Evolutionary conservation across 164 flowering plant species (phyloP), one percentile per base, ranked within the genome.

Genomic region (Chimonanthus salicifolius): DNA sequence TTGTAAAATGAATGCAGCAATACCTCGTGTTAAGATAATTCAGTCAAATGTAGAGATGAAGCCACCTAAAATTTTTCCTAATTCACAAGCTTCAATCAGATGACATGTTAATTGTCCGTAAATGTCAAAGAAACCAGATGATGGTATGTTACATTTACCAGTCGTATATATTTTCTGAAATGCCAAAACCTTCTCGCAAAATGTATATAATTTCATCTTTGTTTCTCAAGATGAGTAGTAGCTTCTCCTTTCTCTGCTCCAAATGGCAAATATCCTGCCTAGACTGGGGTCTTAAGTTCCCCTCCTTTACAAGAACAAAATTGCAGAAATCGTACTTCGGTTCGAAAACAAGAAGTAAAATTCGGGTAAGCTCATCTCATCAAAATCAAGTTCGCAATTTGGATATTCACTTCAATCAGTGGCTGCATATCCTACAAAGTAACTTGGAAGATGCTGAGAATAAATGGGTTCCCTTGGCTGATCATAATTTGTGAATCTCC

Each of bases 361-460:
- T 44, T 21, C 18, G 45, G 46, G 15, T n/a, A 66, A 63, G 11
- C 54, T 48, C 58, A 58, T 3, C 44, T 18, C 33, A 33, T 48
- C 73, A 75, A 70, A 54, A 45, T 18, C 21, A 1, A 3, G 20
- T 16, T 15, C 10, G 54, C 18, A 68, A 16, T 60, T 67, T 13
- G 69, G 48, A 45, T 67, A 58, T 58, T 71, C 62, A 5, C 8
- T 47, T 49, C 62, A 21, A 62, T 49, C 46, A 4, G 68, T 43
- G 3, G 74, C 67, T 16, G 21, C 67, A 44, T 70, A 78, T 15
- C 80, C 80, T 18, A 78, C 74, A 20, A 33, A 33, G 33, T 72
- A 68, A 43, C 50, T 18, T 18, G 75, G 75, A 5, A 76, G 20
- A 76, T 76, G 62, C 9, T 72, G 79, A 15, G 79, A 76, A 49